phyloP scores from a whole-genome alignment of 148 eudicot genomes.

The Amaranthus hypochondriacus region DNA sequence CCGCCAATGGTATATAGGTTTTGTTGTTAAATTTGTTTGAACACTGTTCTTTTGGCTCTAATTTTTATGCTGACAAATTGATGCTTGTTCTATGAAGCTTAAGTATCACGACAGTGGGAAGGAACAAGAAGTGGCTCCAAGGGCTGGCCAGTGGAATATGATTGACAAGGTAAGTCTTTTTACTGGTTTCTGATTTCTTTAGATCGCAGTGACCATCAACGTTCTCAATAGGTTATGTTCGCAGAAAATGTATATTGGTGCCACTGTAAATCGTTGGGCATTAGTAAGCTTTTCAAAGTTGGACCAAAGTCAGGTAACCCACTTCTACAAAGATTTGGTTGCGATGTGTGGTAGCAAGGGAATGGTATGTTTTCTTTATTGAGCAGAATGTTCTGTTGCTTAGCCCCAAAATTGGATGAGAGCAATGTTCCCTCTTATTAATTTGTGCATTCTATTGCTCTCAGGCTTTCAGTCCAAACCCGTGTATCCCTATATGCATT shows the following conservation, averaged over 20 bases:
- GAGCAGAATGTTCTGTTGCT: neutral
- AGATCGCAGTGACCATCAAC: neutral
- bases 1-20: conserved; percentile 53
- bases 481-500: conserved; percentile 32
- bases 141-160: conserved; percentile 88
- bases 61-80: neutral
- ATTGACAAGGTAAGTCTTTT: conserved; percentile 49
- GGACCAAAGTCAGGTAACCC: conserved; percentile 2
- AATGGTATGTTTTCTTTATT: conserved; percentile 46
- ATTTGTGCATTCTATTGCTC: neutral
- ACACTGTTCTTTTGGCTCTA: neutral
- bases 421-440: neutral
- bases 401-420: too few relatives aligned
- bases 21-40: neutral
- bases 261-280: conserved; percentile 48
- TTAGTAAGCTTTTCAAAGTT: conserved; percentile 51
- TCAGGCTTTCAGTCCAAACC: conserved; percentile 39
- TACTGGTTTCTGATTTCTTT: neutral
- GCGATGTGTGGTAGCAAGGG: conserved; percentile 67
- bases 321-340: conserved; percentile 44
- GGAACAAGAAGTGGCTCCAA: conserved; percentile 46
- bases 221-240: conserved; percentile 1
- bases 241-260: conserved; percentile 84
- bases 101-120: conserved; percentile 51
- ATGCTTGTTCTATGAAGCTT: conserved; percentile 36